A percentile compares a stretch with the other conserved stretches of the same genome.
These are phyloP conservation scores for Neocatenulostroma microsporum DNA, from an alignment of 2,329 filamentous ascomycete genomes.

Conservation along the genomic window DNA sequence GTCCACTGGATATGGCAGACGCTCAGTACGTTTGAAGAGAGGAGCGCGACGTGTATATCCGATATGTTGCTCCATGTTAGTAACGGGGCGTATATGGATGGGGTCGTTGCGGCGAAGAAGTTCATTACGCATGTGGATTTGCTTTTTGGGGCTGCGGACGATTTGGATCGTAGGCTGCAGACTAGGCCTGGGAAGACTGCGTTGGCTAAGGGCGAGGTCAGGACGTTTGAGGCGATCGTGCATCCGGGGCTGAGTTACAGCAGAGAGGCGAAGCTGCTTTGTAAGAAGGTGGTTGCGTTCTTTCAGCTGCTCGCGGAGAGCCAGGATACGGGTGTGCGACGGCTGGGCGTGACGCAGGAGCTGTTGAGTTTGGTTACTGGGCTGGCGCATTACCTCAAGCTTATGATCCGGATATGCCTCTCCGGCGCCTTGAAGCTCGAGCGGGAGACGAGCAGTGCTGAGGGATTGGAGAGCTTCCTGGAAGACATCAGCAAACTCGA, in stretches of 20 bases:
- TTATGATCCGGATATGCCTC: conserved; percentile 91
- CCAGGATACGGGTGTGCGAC: conserved; percentile 80
- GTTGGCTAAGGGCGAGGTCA: conserved; percentile 19
- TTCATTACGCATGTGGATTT: conserved; percentile 97
- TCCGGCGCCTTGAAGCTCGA: conserved; percentile 89
- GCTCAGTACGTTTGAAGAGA: conserved; percentile 92
- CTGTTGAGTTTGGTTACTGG: conserved; percentile 95
- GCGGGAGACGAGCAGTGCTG: conserved; percentile 65
- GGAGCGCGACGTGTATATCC: conserved; percentile 94
- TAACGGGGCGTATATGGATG: conserved; percentile 93
- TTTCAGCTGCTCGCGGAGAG: conserved; percentile 92
- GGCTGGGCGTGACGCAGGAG: conserved; percentile 94
- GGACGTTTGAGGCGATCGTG: conserved; percentile 27
- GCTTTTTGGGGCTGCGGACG: conserved; percentile 80
- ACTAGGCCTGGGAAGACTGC: conserved; percentile 33
- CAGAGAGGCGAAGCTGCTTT: conserved; percentile 95
- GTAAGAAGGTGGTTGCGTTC: conserved; percentile 98
- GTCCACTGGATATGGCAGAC: conserved; percentile 98
- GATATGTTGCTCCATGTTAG: conserved; percentile 98
- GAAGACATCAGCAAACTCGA: conserved; percentile 81
- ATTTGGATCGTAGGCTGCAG: conserved; percentile 66
- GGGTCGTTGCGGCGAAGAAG: conserved; percentile 85
- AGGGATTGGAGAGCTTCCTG: conserved; percentile 74
- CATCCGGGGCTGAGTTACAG: conserved; percentile 73
- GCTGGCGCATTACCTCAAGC: conserved; percentile 92